Evolutionary conservation across 441 rosid genomes (phyloP), one percentile per base, ranked within the genome.

Genomic region (Populus hybrid): DNA sequence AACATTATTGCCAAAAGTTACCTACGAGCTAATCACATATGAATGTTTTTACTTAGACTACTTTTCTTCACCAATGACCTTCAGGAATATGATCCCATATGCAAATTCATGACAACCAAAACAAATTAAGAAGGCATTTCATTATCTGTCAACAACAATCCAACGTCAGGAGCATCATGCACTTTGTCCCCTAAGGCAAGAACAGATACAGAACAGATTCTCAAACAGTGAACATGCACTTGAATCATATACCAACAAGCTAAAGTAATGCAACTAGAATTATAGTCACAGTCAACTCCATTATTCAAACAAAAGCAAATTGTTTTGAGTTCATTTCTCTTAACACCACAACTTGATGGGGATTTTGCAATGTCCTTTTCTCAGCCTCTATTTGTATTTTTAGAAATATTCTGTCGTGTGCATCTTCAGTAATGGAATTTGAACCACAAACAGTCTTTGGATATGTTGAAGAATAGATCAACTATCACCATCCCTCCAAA

Each of bases 161-260:
- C 35, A 54, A 12, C 21, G 64, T 67, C 72, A 69, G 3, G 32
- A 72, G 63, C 3, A 14, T 61, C 24, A 70, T 54, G 72, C 75
- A 69, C 46, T 20, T 7, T 70, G 38, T 67, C 67, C 78, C 34
- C 5, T 1, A 12, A 65, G 69, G 63, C 77, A 69, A 81, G 59
- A 20, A 75, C 35, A 72, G 10, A 35, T 24, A 36, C 9, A 67
- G 42, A 18, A 73, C 54, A 54, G 40, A 36, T 73, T 79, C 81
- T 79, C 54, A 6, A 42, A 38, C 59, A 28, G 50, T 63, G 72
- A 78, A 69, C 77, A 77, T 72, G 75, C 70, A 23, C 42, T 64
- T 65, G 63, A 4, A 63, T 71, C 63, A 3, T 1, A 36, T 75
- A 6, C 21, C 32, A 67, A 28, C 3, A 7, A 30, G 32, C 12